These are phyloP conservation scores for Inonotus hispidus DNA, from an alignment of 1,284 basidiomycete genomes.

Conservation along the genomic window DNA sequence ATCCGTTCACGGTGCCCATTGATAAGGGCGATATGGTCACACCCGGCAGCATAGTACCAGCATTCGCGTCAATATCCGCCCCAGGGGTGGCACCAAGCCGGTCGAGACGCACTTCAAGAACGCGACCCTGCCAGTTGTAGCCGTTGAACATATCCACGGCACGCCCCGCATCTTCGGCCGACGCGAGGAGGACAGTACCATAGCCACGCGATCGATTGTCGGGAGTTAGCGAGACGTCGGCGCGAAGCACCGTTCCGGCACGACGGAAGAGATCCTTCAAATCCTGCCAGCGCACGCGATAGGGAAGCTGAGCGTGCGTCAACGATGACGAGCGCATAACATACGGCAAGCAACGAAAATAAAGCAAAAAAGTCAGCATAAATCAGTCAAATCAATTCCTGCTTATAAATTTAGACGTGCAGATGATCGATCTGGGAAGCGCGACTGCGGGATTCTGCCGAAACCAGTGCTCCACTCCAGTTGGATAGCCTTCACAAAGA, in stretches of 20 bases:
- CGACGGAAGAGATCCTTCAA: conserved; percentile 96
- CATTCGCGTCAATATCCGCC: conserved; percentile 18
- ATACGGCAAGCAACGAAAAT: no score
- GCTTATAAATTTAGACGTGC: neutral
- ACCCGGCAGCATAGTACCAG: conserved; percentile 1
- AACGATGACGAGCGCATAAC: neutral
- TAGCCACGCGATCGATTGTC: conserved; percentile 92
- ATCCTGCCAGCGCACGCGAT: conserved; percentile 95
- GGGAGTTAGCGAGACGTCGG: conserved; percentile 88
- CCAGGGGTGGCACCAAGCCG: conserved; percentile 41
- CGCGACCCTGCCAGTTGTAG: conserved; percentile 88
- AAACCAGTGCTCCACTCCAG: conserved; percentile 2
- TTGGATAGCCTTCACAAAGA: neutral
- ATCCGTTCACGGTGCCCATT: neutral
- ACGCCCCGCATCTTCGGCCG: conserved; percentile 85
- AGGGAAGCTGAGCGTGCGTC: conserved; percentile 63
- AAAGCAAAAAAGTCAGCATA: no score
- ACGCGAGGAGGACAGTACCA: conserved; percentile 88
- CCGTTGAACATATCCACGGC: conserved; percentile 90
- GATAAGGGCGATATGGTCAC: neutral
- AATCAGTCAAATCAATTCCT: conserved; percentile 3
- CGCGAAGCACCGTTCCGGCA: conserved; percentile 90
- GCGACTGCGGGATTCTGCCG: neutral
- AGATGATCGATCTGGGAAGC: neutral
- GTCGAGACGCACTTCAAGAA: conserved; percentile 84